phyloP scores from a whole-genome alignment of 139 green algal species.

The Chlorella sp. region DNA sequence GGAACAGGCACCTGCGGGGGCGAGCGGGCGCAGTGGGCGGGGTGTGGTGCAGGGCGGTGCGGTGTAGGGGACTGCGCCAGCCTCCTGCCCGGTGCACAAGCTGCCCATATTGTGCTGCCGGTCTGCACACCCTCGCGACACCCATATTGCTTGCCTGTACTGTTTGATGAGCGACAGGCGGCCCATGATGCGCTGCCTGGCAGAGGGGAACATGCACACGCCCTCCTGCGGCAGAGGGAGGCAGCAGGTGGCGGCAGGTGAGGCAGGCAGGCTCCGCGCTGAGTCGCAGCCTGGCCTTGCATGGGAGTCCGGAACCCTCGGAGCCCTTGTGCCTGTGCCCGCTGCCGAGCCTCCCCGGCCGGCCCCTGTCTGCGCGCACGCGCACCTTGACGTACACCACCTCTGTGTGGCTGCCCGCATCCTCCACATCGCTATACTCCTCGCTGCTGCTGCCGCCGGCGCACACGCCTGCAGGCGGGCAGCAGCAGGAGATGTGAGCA shows the following conservation, averaged over 20 bases:
- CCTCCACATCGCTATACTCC: slow-evolving; percentile 59
- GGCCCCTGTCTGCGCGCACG: neutral
- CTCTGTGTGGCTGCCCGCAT: slow-evolving; percentile 53
- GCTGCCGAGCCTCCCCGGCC: too few relatives aligned
- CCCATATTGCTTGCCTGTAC: slow-evolving; percentile 8
- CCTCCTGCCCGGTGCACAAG: too few relatives aligned
- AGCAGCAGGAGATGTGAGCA: too few relatives aligned
- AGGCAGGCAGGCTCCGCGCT: too few relatives aligned
- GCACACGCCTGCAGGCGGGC: neutral
- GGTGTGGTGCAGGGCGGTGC: too few relatives aligned
- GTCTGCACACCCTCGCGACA: too few relatives aligned
- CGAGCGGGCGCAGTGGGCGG: too few relatives aligned
- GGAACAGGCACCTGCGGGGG: slow-evolving; percentile 55
- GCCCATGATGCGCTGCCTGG: slow-evolving; percentile 64
- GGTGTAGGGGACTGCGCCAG: too few relatives aligned
- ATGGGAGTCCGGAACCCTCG: too few relatives aligned
- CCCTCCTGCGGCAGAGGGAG: slow-evolving; percentile 1
- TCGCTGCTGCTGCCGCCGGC: slow-evolving; percentile 31
- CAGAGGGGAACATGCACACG: neutral
- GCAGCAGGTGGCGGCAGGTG: neutral
- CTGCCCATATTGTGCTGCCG: too few relatives aligned
- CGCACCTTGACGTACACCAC: slow-evolving; percentile 72
- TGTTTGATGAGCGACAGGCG: slow-evolving; percentile 76
- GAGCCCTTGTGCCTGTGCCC: too few relatives aligned
- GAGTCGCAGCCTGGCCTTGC: too few relatives aligned